These are phyloP conservation scores for Clarireedia monteithiana DNA, from an alignment of 2,329 filamentous ascomycete genomes.

Conservation along the genomic window DNA sequence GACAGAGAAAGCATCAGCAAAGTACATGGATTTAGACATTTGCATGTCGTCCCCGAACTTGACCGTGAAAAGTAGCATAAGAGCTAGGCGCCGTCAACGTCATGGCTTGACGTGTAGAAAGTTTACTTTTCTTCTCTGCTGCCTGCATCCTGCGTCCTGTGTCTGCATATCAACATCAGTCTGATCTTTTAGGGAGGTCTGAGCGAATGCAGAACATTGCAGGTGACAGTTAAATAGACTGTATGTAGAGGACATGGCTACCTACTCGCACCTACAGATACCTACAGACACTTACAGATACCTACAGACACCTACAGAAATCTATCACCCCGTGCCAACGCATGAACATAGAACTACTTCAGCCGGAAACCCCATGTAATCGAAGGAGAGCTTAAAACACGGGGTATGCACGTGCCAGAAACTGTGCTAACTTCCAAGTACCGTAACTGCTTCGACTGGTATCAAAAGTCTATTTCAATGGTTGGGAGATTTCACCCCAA, in stretches of 20 bases:
- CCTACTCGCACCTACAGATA: not conserved
- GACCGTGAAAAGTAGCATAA: not conserved
- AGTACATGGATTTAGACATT: not conserved
- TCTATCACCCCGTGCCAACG: not conserved
- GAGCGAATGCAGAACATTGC: not conserved
- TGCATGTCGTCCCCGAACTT: not conserved
- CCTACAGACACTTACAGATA: not conserved
- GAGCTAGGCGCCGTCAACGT: not conserved
- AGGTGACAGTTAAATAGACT: not conserved
- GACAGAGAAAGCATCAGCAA: not conserved
- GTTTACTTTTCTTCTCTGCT: not conserved
- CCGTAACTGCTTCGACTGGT: not conserved
- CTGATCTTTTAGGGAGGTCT: constrained; percentile 2
- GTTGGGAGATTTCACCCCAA: not conserved
- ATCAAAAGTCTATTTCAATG: not conserved
- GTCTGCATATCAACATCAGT: constrained; percentile 1
- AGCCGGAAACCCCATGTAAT: not conserved
- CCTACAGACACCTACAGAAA: not conserved
- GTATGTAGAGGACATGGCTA: no score
- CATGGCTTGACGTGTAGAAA: not conserved
- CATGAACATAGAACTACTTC: constrained; percentile 4
- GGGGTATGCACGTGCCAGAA: constrained; percentile 6
- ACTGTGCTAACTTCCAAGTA: not conserved
- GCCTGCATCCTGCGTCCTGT: no score
- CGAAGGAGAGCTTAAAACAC: constrained; percentile 1